Base-by-base conservation (phyloP, 805 yeast genomes). In the Cephaloascus fragrans region DNA sequence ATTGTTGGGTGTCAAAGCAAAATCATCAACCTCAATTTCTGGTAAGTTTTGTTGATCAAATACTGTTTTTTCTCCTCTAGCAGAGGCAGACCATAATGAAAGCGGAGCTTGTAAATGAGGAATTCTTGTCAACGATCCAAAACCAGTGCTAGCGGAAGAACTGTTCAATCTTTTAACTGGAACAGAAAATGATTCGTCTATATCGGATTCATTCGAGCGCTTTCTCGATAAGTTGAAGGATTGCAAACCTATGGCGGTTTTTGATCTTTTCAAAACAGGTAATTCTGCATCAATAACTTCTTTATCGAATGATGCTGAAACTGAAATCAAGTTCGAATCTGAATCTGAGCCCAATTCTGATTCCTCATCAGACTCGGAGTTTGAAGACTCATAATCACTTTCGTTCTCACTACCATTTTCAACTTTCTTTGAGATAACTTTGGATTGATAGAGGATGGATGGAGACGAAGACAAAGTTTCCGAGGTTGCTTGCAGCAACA, bases 81-180 rank as follows among this genome's bases (percentile, higher is more conserved):
- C 67, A 26, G 67, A 58, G 3, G 69, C 66, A 6, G 60, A 48
- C 71, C 71, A 65, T 14, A 59, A 49, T 3, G 69, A 57, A 10
- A 56, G 47, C 10, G 70, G 68, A 2, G 70, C 68, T 29, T 54
- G 54, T 17, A 64, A 43, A n/a, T 55, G 49, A 3, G 70, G 69
- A 15, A 62, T 61, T 14, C 44, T 45, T 19, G 38, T 37, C 32
- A 53, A 32, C 12, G 28, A 23, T 6, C 28, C 28, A 23, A 23
- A 6, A 6, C 28, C 28, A 8, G 28, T 23, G 12, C 10, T 23
- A 23, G 28, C 28, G n/a, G n/a, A n/a, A 23, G 28, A 23, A 12
- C 28, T 23, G 28, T 12, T 8, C 6, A 12, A 6, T 23, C 28
- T 23, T 12, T 23, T 23, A 6, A 23, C 28, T 8, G 28, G 28